Evolutionary conservation across 2,329 filamentous ascomycete species (phyloP), one percentile per base, ranked within the genome.

Genomic region (Xylaria arbuscula): DNA sequence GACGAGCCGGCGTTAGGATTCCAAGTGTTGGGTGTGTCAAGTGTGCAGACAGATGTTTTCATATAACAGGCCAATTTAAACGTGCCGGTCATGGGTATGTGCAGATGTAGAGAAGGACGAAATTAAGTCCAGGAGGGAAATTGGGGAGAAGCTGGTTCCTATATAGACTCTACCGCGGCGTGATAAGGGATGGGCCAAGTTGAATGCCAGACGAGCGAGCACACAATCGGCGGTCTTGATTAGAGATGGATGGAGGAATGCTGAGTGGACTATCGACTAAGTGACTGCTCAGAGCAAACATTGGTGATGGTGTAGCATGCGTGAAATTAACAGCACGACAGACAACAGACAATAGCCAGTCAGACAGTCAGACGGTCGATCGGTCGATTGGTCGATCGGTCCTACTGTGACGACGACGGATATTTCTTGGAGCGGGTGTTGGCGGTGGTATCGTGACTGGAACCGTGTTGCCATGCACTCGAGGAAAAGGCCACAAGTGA

Each of bases 401-500:
- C 28, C 28, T 28, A 11, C 50, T 40, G 61, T 13, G 28, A 28
- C 2, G 56, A 38, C 32, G 45, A 61, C 45, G 50, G 45, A 66
- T 24, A 38, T 47, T 24, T 24, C 28, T 42, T 32, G 45, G 10
- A 22, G 15, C 42, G 19, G 36, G 54, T 54, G n/a, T 48, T 54
- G 57, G 57, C 10, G 28, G 63, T 59, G 51, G 32, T 69, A 63
- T 66, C 32, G 58, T 62, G 61, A 56, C 57, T 62, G 19, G 19
- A 51, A 50, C 24, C 45, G 32, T 53, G 45, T 36, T 64, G 67
- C 58, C 42, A 51, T 67, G n/a, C 22, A 60, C 38, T 45, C 38
- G 45, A 55, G 38, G 45, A 19, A 54, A 55, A 47, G 56, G 50
- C 54, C 36, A 63, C 55, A 53, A 61, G 62, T 24, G 64, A 66